A percentile compares a stretch with the other conserved stretches of the same genome.
These are phyloP conservation scores for Powellomyces hirtus DNA, from an alignment of 192 early-diverging fungal genomes.

Conservation along the genomic window DNA sequence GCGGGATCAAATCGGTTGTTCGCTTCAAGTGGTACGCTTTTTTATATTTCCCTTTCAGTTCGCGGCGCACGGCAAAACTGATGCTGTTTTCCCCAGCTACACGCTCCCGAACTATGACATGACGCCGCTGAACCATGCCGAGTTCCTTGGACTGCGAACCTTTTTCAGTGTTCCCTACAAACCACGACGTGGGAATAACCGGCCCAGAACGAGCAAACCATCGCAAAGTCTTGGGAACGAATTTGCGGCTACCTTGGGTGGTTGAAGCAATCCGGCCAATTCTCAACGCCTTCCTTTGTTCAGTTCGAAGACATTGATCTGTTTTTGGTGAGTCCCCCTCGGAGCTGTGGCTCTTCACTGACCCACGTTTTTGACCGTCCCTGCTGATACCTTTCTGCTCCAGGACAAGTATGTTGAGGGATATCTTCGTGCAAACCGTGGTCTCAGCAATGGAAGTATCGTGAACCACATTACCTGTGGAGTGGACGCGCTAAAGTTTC, in stretches of 20 bases:
- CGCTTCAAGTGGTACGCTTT: slow-evolving; percentile 15
- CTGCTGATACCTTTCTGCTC: neutral
- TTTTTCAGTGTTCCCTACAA: slow-evolving; percentile 11
- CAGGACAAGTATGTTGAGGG: slow-evolving; percentile 13
- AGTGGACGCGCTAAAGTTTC: slow-evolving; percentile 12
- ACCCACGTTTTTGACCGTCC: neutral
- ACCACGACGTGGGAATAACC: slow-evolving; percentile 2
- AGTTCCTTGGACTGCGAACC: slow-evolving; percentile 11
- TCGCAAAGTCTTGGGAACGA: slow-evolving; percentile 7
- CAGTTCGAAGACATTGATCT: slow-evolving; percentile 10
- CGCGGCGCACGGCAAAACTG: neutral
- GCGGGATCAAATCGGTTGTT: slow-evolving; percentile 10
- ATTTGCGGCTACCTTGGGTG: slow-evolving; percentile 19
- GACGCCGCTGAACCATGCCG: slow-evolving; percentile 13
- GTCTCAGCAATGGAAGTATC: neutral
- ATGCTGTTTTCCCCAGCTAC: neutral
- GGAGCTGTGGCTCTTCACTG: neutral
- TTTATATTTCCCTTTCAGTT: neutral
- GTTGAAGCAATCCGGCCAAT: slow-evolving; percentile 13
- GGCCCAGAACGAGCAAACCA: slow-evolving; percentile 14
- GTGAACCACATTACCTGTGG: slow-evolving; percentile 7
- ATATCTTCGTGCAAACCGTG: slow-evolving; percentile 3
- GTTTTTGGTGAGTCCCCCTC: slow-evolving; percentile 9
- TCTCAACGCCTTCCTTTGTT: neutral
- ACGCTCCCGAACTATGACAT: slow-evolving; percentile 12